These are phyloP conservation scores for Stellera chamaejasme DNA, from an alignment of 345 rosid species.

Conservation along the genomic window DNA sequence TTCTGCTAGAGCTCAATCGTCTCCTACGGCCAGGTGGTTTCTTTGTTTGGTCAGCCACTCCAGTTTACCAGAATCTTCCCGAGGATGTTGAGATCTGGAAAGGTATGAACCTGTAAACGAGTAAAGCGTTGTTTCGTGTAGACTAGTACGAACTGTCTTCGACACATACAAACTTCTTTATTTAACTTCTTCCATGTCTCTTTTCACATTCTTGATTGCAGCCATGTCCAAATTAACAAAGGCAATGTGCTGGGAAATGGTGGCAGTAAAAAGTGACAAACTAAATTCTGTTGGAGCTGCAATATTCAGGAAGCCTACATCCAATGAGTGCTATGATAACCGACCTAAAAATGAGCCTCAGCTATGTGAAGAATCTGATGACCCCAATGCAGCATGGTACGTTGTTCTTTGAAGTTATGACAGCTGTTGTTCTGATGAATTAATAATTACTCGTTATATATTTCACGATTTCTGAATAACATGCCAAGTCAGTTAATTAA, in stretches of 20 bases:
- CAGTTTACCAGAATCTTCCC: conserved; percentile 65
- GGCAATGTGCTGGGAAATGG: conserved; percentile 70
- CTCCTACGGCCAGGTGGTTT: conserved; percentile 86
- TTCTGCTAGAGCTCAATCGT: conserved; percentile 88
- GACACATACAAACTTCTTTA: conserved; percentile 2
- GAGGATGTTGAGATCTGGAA: conserved; percentile 87
- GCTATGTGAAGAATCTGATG: conserved; percentile 59
- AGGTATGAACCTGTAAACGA: conserved; percentile 27
- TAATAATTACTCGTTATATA: conserved; percentile 11
- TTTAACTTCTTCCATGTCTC: conserved; percentile 13
- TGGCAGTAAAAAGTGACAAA: conserved; percentile 43
- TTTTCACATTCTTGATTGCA: conserved; percentile 22
- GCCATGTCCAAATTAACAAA: conserved; percentile 62
- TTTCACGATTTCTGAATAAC: background rate
- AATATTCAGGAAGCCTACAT: conserved; percentile 58
- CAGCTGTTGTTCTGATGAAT: conserved; percentile 1
- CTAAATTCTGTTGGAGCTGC: conserved; percentile 57
- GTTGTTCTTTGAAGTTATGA: background rate
- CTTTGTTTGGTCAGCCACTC: conserved; percentile 98
- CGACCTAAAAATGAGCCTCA: conserved; percentile 59
- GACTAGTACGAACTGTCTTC: conserved; percentile 1
- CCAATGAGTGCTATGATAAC: conserved; percentile 50
- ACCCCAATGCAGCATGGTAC: conserved; percentile 88
- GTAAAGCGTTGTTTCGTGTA: background rate
- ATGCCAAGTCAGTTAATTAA: no score